Evolutionary conservation across 345 rosid genomes (phyloP), one percentile per base, ranked within the genome.

Genomic region (Triadica sebifera): DNA sequence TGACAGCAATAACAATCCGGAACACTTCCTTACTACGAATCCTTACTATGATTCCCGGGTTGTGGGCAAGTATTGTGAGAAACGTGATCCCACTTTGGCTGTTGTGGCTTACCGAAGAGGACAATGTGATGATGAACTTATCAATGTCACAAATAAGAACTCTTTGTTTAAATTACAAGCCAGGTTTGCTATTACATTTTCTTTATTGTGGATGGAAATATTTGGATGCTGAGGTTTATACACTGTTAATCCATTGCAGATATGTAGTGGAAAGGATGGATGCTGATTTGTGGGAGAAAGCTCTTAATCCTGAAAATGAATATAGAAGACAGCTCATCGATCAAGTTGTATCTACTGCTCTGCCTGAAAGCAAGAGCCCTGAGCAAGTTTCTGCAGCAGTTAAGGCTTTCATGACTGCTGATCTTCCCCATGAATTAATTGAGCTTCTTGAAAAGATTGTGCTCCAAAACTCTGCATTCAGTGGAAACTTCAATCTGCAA

Each of bases 221-320:
- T 52, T 69, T 25, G 56, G 12, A 63, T 25, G 41, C 15, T 56
- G 61, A 74, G 55, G 76, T 72, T 86, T 46, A 85, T 63, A 51
- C 74, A 34, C 53, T 67, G 39, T 45, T 80, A 29, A 72, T 20
- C 52, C 78, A 72, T 72, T 76, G 39, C 83, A 94, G 98, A 82
- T 96, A 96, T 77, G 99, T 96, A 67, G 99, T 96, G 72, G 99
- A 96, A 82, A 88, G 98, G 85, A 96, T 96, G 98, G 98, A 96
- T 81, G 90, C 67, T 60, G 98, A 90, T 75, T 94, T 96, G 17
- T 96, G 99, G 99, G 99, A 90, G 77, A 93, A 88, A 85, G 99
- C 93, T 80, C 97, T 96, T 56, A 82, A 80, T 70, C 93, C 97
- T 37, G 95, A 84, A 60, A 96, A 96, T 74, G 96, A 86, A 4